A percentile compares a stretch with the other conserved stretches of the same genome.
Conservation (phyloP, 2,329 filamentous ascomycete species). For the Hypoxylon rubiginosum region DNA sequence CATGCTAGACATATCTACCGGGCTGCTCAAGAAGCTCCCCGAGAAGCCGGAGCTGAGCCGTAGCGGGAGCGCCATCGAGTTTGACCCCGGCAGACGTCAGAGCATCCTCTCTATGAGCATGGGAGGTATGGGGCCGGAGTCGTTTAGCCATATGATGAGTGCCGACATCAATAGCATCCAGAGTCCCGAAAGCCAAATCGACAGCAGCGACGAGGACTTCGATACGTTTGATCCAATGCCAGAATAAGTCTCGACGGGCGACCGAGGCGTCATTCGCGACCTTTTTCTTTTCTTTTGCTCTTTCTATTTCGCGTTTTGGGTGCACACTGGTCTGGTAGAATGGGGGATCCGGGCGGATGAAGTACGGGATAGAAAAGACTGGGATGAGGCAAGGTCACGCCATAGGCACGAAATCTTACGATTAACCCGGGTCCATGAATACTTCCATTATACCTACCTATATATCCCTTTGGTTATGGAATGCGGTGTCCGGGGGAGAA, state of each 20-base stretch:
- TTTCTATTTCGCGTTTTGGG: constrained; percentile 12
- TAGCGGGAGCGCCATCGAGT: constrained; percentile 64
- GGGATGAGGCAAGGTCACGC: constrained; percentile 48
- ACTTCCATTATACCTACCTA: constrained; percentile 18
- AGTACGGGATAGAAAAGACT: constrained; percentile 38
- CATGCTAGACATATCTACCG: constrained; percentile 80
- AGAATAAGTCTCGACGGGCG: constrained; percentile 52
- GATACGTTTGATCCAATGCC: constrained; percentile 58
- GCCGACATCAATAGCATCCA: constrained; percentile 65
- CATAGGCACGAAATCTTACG: constrained; percentile 50
- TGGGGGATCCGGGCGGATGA: constrained; percentile 29
- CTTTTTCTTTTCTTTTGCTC: no score
- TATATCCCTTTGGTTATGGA: constrained; percentile 24
- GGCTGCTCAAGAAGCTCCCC: constrained; percentile 76
- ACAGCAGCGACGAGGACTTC: constrained; percentile 70
- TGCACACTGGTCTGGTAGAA: constrained; percentile 31
- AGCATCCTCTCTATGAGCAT: constrained; percentile 56
- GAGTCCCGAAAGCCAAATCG: constrained; percentile 64
- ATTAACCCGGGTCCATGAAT: constrained; percentile 30
- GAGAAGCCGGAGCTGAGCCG: constrained; percentile 77
- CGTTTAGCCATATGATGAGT: constrained; percentile 61
- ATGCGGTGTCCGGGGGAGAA: constrained; percentile 5
- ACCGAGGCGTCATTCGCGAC: constrained; percentile 34
- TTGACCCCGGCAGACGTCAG: constrained; percentile 56
- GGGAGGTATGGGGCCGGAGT: constrained; percentile 47